Evolutionary conservation across 805 yeast genomes (phyloP).

Genomic region (Wickerhamomyces xylosicus): DNA sequence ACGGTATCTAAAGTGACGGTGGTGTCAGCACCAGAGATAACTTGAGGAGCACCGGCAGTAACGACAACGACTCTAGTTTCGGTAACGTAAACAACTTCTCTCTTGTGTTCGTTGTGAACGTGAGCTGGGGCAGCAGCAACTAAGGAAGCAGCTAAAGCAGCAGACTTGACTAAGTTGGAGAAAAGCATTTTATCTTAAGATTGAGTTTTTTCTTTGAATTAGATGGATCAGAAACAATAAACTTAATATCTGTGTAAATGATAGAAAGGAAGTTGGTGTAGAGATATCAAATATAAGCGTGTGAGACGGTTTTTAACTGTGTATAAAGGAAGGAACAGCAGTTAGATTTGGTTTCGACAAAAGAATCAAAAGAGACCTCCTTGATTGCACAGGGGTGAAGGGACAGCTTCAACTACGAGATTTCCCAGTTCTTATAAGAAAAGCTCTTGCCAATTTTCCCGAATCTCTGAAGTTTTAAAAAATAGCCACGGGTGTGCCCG

Average conservation of each 20-base stretch:
- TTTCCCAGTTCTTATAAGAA: neutral
- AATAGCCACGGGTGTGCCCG: neutral
- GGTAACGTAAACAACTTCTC: slow-evolving; percentile 40
- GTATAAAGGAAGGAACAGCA: slow-evolving; percentile 24
- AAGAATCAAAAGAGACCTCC: neutral
- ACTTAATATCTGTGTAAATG: neutral
- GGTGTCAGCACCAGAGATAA: slow-evolving; percentile 21
- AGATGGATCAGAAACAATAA: neutral
- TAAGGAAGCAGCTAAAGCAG: slow-evolving; percentile 31
- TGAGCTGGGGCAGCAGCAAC: slow-evolving; percentile 47
- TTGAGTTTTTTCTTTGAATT: neutral
- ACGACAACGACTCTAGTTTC: slow-evolving; percentile 40
- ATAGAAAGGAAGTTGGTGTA: slow-evolving; percentile 6
- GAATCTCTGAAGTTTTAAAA: neutral
- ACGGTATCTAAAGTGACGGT: slow-evolving; percentile 18
- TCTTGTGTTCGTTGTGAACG: slow-evolving; percentile 49
- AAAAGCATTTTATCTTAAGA: slow-evolving; percentile 32
- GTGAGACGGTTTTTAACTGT: slow-evolving; percentile 11
- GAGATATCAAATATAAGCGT: slow-evolving; percentile 4
- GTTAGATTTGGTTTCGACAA: slow-evolving; percentile 9
- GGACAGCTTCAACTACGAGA: neutral
- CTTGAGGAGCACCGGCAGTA: slow-evolving; percentile 30
- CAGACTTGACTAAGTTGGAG: slow-evolving; percentile 28
- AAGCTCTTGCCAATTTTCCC: neutral
- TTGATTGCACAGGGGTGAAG: neutral